Evolutionary conservation across 495 filamentous ascomycete genomes (phyloP), one percentile per base, ranked within the genome.

Genomic region (Aspergillus incahuasiensis): DNA sequence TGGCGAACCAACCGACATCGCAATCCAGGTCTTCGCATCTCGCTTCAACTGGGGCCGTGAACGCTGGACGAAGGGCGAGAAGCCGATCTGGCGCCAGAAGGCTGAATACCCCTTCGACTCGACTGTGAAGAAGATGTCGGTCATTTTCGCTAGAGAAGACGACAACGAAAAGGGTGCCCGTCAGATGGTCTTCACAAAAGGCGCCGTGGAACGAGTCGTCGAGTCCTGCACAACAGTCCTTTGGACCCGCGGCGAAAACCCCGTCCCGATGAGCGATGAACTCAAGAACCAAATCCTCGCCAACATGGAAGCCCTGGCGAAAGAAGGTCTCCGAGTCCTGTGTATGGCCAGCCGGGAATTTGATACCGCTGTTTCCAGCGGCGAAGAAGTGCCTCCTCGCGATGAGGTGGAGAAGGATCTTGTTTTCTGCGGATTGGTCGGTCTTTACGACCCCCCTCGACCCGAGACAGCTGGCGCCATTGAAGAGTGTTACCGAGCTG

Each of bases 161-260:
- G 59, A 51, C 15, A 57, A 58, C 0, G 66, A 64, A 38, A 57
- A 66, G 8, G 54, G 54, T 28, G 1, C 12, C 1, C 70, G 54
- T 1, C 63, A 79, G 28, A 66, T 76, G 56, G 65, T 85, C 9
- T 91, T 91, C 63, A 85, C 82, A 53, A 94, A 94, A 65, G 89
- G 89, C 4, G 89, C 89, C 6, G 89, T 91, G 34, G 89, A 94
- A 67, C 82, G 87, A 19, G 76, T 94, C 11, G 65, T 94, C 32
- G 87, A 90, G 53, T 68, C 88, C 7, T 92, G 89, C 70, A 74
- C 71, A 5, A 68, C 65, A 0, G 69, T 83, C 53, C 73, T 74
- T 52, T 71, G 72, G 68, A 65, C 68, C n/a, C 60, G 72, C 11
- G 73, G 63, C 4, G 55, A 70, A 0, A 63, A 58, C 5, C 67